A percentile compares a stretch with the other conserved stretches of the same genome.
Conservation (phyloP, 495 filamentous ascomycete genomes). For the Penicillium coffeae region DNA sequence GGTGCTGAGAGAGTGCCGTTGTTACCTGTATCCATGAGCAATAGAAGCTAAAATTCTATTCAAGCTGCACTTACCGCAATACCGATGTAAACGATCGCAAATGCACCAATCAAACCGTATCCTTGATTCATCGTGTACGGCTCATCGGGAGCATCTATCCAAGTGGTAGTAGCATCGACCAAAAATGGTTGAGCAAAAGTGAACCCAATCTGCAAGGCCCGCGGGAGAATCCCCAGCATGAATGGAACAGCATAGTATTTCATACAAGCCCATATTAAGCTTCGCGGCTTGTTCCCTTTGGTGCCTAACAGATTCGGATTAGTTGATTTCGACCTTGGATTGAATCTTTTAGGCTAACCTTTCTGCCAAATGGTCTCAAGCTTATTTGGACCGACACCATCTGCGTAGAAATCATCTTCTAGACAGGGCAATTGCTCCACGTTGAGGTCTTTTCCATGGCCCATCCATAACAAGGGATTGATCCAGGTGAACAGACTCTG, state of each 20-base stretch:
- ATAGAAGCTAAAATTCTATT: neutral
- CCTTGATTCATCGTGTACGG: slow-evolving; percentile 34
- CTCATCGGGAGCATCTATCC: neutral
- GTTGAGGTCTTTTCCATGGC: too few relatives aligned
- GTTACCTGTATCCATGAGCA: neutral
- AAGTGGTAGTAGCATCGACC: slow-evolving; percentile 32
- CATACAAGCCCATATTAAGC: neutral
- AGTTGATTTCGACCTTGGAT: too few relatives aligned
- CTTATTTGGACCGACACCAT: too few relatives aligned
- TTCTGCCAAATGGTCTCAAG: too few relatives aligned
- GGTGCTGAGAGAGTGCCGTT: slow-evolving; percentile 20
- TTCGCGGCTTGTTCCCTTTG: too few relatives aligned
- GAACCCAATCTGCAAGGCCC: slow-evolving; percentile 24
- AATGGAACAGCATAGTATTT: neutral
- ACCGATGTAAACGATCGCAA: slow-evolving; percentile 48
- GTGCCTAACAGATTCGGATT: too few relatives aligned
- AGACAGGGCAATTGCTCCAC: too few relatives aligned
- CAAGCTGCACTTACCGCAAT: slow-evolving; percentile 46
- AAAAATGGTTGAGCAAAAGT: slow-evolving; percentile 55
- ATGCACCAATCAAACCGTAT: slow-evolving; percentile 55
- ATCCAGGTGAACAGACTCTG: too few relatives aligned
- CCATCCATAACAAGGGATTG: too few relatives aligned
- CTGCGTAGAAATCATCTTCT: too few relatives aligned
- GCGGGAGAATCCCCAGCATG: neutral
- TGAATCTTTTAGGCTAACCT: too few relatives aligned